Conservation (phyloP, 2,329 filamentous ascomycete species). For the Karstenula rhodostoma region DNA sequence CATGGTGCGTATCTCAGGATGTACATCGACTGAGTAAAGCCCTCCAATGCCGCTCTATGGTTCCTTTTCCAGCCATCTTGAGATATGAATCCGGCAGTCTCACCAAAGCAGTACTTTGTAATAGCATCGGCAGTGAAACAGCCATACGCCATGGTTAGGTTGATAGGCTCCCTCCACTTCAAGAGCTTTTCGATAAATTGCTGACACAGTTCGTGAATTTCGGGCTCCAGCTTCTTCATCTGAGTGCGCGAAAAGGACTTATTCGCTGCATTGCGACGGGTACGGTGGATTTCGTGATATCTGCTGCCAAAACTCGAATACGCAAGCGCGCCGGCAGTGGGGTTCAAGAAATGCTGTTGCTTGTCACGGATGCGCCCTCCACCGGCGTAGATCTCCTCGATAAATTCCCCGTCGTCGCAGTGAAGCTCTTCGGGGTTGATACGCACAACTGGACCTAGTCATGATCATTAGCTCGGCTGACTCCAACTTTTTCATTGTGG, state of each 20-base stretch:
- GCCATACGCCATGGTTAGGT: slow-evolving; percentile 5
- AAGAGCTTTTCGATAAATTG: slow-evolving; percentile 3
- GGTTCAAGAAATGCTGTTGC: neutral
- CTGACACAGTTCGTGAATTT: slow-evolving; percentile 7
- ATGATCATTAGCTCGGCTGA: slow-evolving; percentile 6
- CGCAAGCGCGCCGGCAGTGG: neutral
- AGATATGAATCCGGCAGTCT: slow-evolving; percentile 5
- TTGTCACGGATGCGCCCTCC: neutral
- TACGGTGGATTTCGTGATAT: slow-evolving; percentile 2
- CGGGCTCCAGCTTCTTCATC: neutral
- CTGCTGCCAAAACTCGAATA: neutral
- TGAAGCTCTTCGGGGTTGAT: slow-evolving; percentile 10
- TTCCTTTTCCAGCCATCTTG: slow-evolving; percentile 5
- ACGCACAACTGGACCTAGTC: slow-evolving; percentile 3
- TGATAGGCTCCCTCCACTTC: slow-evolving; percentile 5
- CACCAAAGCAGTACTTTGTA: slow-evolving; percentile 4
- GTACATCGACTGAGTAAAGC: slow-evolving; percentile 6
- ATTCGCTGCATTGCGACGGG: neutral
- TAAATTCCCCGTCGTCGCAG: neutral
- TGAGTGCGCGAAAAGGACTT: neutral
- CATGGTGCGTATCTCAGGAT: slow-evolving; percentile 5
- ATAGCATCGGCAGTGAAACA: slow-evolving; percentile 7
- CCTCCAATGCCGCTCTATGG: slow-evolving; percentile 2
- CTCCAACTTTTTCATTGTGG: neutral
- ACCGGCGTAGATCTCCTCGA: neutral